Conservation (phyloP, 805 yeast genomes). For the Kluyveromyces aestuarii region DNA sequence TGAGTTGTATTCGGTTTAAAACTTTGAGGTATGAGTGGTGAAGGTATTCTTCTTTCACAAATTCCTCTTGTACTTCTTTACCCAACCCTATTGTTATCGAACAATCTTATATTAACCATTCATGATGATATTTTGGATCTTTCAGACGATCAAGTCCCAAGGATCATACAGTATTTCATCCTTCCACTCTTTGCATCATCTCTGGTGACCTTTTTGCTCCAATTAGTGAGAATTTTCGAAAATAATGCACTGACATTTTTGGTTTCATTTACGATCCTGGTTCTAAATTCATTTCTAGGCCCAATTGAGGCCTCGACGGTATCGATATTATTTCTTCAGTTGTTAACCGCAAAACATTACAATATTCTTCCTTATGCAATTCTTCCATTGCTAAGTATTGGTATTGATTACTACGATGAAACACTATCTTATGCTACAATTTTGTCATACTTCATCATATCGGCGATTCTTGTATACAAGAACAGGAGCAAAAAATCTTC, state of each 20-base stretch:
- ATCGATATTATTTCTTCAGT: conserved; percentile 6
- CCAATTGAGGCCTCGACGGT: conserved; percentile 9
- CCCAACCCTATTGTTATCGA: conserved; percentile 26
- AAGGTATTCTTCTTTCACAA: conserved; percentile 13
- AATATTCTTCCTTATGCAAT: conserved; percentile 5
- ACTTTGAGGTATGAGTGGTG: neutral
- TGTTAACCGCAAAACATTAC: conserved; percentile 3
- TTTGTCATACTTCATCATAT: neutral
- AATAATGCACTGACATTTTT: conserved; percentile 1
- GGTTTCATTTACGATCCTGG: conserved; percentile 6
- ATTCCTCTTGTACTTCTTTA: conserved; percentile 25
- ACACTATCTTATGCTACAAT: neutral
- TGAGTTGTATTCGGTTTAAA: neutral
- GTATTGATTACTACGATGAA: conserved; percentile 1
- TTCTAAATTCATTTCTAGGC: conserved; percentile 6
- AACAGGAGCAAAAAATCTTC: neutral
- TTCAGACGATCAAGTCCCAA: conserved; percentile 2
- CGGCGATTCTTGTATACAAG: neutral
- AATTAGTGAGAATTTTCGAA: conserved; percentile 1
- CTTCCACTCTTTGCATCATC: conserved; percentile 18
- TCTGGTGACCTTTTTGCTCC: conserved; percentile 9
- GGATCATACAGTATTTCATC: conserved; percentile 8
- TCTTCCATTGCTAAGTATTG: conserved; percentile 6
- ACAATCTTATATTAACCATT: conserved; percentile 16
- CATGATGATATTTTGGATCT: conserved; percentile 4